A percentile compares a stretch with the other conserved stretches of the same genome.
phyloP scores from a whole-genome alignment of 2,329 filamentous ascomycete species.

The Xylariaceae sp. region DNA sequence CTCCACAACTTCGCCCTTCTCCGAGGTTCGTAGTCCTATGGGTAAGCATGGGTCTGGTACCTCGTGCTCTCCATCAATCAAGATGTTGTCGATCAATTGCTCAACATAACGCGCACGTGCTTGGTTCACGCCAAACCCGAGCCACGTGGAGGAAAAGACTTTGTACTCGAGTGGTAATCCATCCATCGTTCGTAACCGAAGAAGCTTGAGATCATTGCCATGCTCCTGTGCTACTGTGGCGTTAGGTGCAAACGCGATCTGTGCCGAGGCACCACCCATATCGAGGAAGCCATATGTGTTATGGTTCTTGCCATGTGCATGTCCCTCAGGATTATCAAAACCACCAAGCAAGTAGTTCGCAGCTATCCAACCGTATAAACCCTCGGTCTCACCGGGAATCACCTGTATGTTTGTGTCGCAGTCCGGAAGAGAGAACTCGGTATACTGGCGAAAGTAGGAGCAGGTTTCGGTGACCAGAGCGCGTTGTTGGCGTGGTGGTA shows the following conservation, averaged over 20 bases:
- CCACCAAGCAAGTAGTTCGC: slow-evolving; percentile 92
- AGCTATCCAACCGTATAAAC: slow-evolving; percentile 94
- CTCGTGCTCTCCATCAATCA: slow-evolving; percentile 55
- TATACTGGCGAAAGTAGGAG: slow-evolving; percentile 71
- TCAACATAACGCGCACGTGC: slow-evolving; percentile 83
- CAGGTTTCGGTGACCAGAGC: slow-evolving; percentile 75
- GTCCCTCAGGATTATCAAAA: slow-evolving; percentile 72
- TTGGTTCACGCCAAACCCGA: slow-evolving; percentile 95
- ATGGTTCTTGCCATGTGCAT: slow-evolving; percentile 80
- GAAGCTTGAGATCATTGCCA: slow-evolving; percentile 78
- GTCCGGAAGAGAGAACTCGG: slow-evolving; percentile 82
- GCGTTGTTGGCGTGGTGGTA: slow-evolving; percentile 68
- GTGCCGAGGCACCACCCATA: slow-evolving; percentile 96
- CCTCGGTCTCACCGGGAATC: slow-evolving; percentile 92
- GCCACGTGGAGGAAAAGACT: slow-evolving; percentile 94
- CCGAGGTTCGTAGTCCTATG: slow-evolving; percentile 65
- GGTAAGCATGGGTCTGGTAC: slow-evolving; percentile 91
- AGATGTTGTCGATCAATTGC: slow-evolving; percentile 63
- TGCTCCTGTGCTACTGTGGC: slow-evolving; percentile 85
- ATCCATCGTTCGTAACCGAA: slow-evolving; percentile 79
- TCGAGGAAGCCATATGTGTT: slow-evolving; percentile 97
- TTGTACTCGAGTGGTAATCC: slow-evolving; percentile 75
- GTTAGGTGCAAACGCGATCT: slow-evolving; percentile 97
- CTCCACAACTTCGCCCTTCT: slow-evolving; percentile 59
- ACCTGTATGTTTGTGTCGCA: slow-evolving; percentile 88